Base-by-base conservation (phyloP, 1,284 basidiomycete genomes). In the Fomitiporia mediterranea region DNA sequence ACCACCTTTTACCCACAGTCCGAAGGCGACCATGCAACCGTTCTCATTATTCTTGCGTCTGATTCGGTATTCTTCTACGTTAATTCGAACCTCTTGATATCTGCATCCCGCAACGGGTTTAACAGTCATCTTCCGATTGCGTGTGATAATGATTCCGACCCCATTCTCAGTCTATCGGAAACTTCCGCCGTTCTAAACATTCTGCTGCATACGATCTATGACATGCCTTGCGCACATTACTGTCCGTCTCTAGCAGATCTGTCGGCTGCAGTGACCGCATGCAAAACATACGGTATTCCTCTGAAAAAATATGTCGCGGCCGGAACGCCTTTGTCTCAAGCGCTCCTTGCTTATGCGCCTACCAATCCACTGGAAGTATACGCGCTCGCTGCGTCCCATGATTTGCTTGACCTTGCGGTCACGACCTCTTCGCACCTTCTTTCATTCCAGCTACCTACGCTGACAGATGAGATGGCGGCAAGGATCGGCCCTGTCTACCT, bases 1-100 rank as follows among this genome's bases (percentile, higher is more conserved):
- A 90, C 88, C 19, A 86, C 86, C 0, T 91, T 91, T 70, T 84
- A 78, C 65, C 86, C 87, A 2, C 81, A 77, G 30, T 81, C 86
- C 6, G 79, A 81, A 49, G 78, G 79, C 58, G 74, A 79, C 35
- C 62, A 77, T 0, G 72, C 76, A 0, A 80, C 85, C 2, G 84
- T 90, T 66, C 64, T 82, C 51, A 75, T 85, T 61, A 69, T 90
- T 51, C 70, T 89, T 57, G 82, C 87, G 2, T 77, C 81, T 17
- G 88, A 91, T 64, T 77, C 78, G 5, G 87, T 91, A 38, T 89
- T 89, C 69, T 91, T 77, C 66, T 76, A 74, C 51, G 70, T 72
- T 9, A 73, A 76, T 57, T 62, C 67, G 2, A 61, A 68, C 17
- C 68, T 67, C 37, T 58, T 76, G 11, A 65, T 74, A 34, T 54